phyloP scores from a whole-genome alignment of 176 grass and related monocot genomes.

The Aegilops sharonensis region DNA sequence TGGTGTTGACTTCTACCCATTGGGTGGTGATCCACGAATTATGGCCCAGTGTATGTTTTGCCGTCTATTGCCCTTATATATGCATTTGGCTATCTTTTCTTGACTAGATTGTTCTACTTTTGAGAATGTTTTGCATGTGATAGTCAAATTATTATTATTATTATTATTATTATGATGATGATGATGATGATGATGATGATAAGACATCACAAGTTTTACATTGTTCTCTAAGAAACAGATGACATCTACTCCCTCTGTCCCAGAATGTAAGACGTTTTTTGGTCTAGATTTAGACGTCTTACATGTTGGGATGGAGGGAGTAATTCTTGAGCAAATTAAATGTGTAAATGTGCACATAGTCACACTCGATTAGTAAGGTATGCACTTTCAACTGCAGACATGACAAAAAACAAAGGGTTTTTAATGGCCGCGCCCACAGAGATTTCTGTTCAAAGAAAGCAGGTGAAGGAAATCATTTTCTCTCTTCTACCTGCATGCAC shows the following conservation, averaged over 20 bases:
- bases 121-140: conserved; percentile 7
- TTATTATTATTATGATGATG: neutral
- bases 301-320: no score
- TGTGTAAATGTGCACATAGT: conserved; percentile 22
- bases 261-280: no score
- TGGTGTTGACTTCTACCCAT: conserved; percentile 93
- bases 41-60: conserved; percentile 83
- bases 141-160: conserved; percentile 6
- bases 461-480: conserved; percentile 94
- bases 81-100: conserved; percentile 29
- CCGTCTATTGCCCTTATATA: conserved; percentile 22
- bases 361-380: conserved; percentile 10
- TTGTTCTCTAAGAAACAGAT: neutral
- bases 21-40: conserved; percentile 90
- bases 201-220: neutral
- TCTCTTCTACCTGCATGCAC: conserved; percentile 96
- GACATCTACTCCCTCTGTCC: neutral
- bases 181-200: neutral
- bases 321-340: neutral
- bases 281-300: no score
- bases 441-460: conserved; percentile 89
- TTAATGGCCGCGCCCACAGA: conserved; percentile 72
- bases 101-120: conserved; percentile 8
- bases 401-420: conserved; percentile 97
- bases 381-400: conserved; percentile 60